A percentile compares a stretch with the other conserved stretches of the same genome.
These are phyloP conservation scores for Calonectria ilicicola DNA, from an alignment of 2,329 filamentous ascomycete species.

Conservation along the genomic window DNA sequence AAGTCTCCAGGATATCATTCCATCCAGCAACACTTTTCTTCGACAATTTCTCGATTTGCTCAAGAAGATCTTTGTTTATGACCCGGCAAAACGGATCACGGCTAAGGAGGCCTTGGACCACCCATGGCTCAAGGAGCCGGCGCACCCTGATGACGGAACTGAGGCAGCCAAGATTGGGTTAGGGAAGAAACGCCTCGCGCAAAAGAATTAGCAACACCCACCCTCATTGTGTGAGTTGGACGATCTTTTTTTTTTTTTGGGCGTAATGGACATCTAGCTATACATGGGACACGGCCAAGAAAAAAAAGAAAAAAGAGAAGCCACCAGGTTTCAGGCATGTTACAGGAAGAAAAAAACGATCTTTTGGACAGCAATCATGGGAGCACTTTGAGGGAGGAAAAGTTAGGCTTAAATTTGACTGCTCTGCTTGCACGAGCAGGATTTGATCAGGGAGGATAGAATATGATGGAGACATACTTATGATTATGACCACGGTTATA, in stretches of 20 bases:
- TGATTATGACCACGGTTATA: not conserved
- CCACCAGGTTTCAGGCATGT: not conserved
- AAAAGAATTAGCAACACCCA: not conserved
- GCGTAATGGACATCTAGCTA: not conserved
- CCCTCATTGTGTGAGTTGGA: not conserved
- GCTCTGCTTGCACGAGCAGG: not conserved
- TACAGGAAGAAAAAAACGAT: not conserved
- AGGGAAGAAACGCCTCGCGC: not conserved
- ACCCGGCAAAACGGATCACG: slow-evolving; percentile 73
- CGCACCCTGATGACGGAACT: slow-evolving; percentile 76
- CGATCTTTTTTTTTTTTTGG: not conserved
- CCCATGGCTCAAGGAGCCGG: slow-evolving; percentile 45
- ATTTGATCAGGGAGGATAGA: not conserved
- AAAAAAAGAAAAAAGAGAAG: not conserved
- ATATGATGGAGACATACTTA: not conserved
- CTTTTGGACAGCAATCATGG: not conserved
- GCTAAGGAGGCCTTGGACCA: slow-evolving; percentile 75
- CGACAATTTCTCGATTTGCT: slow-evolving; percentile 73
- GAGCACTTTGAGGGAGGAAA: not conserved
- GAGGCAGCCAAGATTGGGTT: slow-evolving; percentile 61
- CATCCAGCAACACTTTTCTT: slow-evolving; percentile 68
- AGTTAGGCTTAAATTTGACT: not conserved
- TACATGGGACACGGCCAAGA: not conserved
- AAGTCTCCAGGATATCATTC: slow-evolving; percentile 70
- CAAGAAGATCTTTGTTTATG: slow-evolving; percentile 76